Evolutionary conservation across 805 yeast species (phyloP).

Genomic region (Pichia sporocuriosa): DNA sequence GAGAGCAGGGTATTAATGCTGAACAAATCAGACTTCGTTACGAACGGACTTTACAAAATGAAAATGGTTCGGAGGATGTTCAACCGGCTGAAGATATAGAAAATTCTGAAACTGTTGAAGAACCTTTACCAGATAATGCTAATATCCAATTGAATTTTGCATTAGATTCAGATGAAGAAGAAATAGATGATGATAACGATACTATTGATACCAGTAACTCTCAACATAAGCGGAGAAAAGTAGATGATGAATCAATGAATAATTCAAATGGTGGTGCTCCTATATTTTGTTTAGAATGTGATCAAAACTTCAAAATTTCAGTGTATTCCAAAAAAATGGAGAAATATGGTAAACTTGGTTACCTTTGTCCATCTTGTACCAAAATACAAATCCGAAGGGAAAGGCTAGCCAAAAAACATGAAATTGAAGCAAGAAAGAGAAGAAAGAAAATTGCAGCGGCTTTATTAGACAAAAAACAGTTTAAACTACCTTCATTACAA

Average conservation of each 20-base stretch:
- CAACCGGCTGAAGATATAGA: too few relatives aligned
- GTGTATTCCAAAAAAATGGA: conserved; percentile 56
- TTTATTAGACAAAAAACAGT: conserved; percentile 62
- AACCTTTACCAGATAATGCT: conserved; percentile 14
- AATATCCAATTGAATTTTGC: conserved; percentile 3
- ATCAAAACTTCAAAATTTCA: conserved; percentile 47
- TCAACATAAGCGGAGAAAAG: conserved; percentile 16
- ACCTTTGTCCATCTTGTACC: conserved; percentile 60
- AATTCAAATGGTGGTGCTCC: conserved; percentile 21
- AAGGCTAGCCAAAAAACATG: conserved; percentile 41
- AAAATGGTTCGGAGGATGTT: conserved; percentile 16
- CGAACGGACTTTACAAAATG: conserved; percentile 21
- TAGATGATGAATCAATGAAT: conserved; percentile 9
- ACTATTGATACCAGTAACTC: too few relatives aligned
- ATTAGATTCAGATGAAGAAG: conserved; percentile 14
- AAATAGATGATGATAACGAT: conserved; percentile 16
- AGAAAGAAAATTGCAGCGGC: conserved; percentile 82
- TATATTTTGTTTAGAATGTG: conserved; percentile 54
- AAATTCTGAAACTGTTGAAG: conserved; percentile 10
- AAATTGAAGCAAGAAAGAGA: conserved; percentile 60
- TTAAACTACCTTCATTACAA: conserved; percentile 63
- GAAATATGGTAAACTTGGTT: conserved; percentile 48
- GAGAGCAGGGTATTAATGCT: conserved; percentile 85
- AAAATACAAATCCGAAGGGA: conserved; percentile 37
- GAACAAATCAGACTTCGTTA: conserved; percentile 55